Evolutionary conservation across 352 stramenopile genomes (phyloP), one percentile per base, ranked within the genome.

Genomic region (Pythium rishiriense): DNA sequence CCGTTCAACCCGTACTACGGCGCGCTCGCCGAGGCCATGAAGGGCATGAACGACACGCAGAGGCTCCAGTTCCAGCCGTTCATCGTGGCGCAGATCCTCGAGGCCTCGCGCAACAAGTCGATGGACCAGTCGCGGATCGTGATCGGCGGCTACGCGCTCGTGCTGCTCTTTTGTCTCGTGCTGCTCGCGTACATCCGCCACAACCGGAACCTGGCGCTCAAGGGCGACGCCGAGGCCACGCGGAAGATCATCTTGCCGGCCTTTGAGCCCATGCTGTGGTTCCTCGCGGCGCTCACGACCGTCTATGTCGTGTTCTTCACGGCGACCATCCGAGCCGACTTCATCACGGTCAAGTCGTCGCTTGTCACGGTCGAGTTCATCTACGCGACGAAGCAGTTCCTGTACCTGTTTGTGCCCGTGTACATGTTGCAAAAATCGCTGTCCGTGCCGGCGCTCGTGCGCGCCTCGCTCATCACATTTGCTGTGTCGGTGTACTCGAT

Each of bases 181-280:
- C 64, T 90, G 7, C 67, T 88, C 26, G n/a, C 43, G 6, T 92
- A 90, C 63, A 64, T 92, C 41, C 72, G 83, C 2, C 69, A 72
- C 54, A 88, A 88, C 53, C 79, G 83, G 14, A 62, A 78, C 28
- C 66, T 82, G 3, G 83, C 81, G 11, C 62, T 83, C 28, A 70
- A 65, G 26, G 79, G 83, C 9, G 71, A 92, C 49, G 58, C 68
- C 0, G 66, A 64, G 0, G 81, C 81, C 12, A 69, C 79, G 4
- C 68, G 80, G 41, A 91, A 91, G 61, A 61, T 91, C 43, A 70
- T 90, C 26, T 45, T 90, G 29, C 83, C 83, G 11, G 79, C 81
- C 9, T 92, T 89, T 56, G 83, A 88, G 64, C 83, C 83, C 0
- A 60, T 92, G 39, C 64, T 92, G 10, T 87, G 76, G 78, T 61